phyloP scores from a whole-genome alignment of 257 asterid species.

The Cruciata laevipes region DNA sequence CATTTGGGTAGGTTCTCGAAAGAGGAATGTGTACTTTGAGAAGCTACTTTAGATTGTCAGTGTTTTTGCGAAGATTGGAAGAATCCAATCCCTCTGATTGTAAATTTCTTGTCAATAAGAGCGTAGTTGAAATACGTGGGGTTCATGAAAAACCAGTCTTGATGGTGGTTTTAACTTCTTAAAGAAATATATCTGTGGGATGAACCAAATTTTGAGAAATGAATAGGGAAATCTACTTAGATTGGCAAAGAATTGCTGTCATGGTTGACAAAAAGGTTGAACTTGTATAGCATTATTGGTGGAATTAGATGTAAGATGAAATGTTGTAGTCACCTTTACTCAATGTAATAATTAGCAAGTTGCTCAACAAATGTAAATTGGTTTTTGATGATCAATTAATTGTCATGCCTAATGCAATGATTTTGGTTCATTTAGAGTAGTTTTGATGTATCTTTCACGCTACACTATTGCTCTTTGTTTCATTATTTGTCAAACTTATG shows the following conservation, averaged over 20 bases:
- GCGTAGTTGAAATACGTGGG: no score
- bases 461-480: neutral
- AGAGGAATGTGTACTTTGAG: no score
- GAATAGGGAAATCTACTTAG: neutral
- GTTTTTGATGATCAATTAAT: neutral
- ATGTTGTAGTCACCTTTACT: neutral
- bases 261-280: conserved; percentile 5
- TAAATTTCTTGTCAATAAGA: no score
- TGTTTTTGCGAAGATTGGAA: neutral
- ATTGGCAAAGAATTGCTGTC: neutral
- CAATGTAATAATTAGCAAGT: conserved; percentile 4
- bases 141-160: neutral
- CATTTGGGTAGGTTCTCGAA: neutral
- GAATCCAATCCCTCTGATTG: no score
- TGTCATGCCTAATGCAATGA: conserved; percentile 1
- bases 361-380: conserved; percentile 10
- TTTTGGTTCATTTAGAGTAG: neutral
- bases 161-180: neutral
- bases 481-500: neutral
- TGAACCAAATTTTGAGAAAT: neutral
- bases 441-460: neutral
- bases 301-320: neutral
- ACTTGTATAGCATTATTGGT: neutral
- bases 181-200: neutral
- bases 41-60: neutral